Conservation (phyloP, 2,329 filamentous ascomycete species). For the Geosmithia morbida region DNA sequence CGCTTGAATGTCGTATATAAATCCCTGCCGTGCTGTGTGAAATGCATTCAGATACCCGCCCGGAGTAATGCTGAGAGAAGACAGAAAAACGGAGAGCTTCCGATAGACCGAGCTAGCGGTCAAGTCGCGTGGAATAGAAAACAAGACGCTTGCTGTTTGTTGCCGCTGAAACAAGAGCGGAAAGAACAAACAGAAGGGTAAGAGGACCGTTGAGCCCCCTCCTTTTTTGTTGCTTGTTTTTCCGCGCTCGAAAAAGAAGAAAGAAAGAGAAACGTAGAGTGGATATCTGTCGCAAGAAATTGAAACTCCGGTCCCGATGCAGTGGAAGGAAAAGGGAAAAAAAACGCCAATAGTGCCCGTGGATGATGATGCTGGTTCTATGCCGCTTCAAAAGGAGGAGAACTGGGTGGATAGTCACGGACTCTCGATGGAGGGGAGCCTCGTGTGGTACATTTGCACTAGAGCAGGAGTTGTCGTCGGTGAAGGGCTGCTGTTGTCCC, state of each 20-base stretch:
- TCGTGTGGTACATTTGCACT: constrained; percentile 7
- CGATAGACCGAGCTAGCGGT: constrained; percentile 33
- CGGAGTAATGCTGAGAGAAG: constrained; percentile 35
- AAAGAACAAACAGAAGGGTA: constrained; percentile 20
- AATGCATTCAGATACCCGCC: constrained; percentile 35
- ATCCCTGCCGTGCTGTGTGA: constrained; percentile 31
- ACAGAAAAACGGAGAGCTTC: constrained; percentile 22
- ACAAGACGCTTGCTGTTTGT: constrained; percentile 31
- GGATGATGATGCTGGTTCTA: constrained; percentile 18
- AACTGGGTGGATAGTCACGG: constrained; percentile 3
- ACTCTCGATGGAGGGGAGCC: too few species aligned
- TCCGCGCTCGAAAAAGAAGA: constrained; percentile 11
- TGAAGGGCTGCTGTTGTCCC: constrained; percentile 4
- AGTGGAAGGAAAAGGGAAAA: constrained; percentile 5
- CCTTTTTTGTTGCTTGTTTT: not conserved
- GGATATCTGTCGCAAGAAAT: constrained; percentile 19
- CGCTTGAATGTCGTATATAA: constrained; percentile 23
- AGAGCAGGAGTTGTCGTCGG: constrained; percentile 14
- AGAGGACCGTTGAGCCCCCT: constrained; percentile 4
- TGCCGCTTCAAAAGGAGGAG: constrained; percentile 17
- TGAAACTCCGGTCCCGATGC: constrained; percentile 28
- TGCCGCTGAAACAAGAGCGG: constrained; percentile 18
- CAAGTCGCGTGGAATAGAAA: constrained; percentile 9
- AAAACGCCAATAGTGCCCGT: constrained; percentile 23
- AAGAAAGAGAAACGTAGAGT: constrained; percentile 15